These are phyloP conservation scores for Rhexocercosporidium sp. DNA, from an alignment of 2,329 filamentous ascomycete genomes.

Conservation along the genomic window DNA sequence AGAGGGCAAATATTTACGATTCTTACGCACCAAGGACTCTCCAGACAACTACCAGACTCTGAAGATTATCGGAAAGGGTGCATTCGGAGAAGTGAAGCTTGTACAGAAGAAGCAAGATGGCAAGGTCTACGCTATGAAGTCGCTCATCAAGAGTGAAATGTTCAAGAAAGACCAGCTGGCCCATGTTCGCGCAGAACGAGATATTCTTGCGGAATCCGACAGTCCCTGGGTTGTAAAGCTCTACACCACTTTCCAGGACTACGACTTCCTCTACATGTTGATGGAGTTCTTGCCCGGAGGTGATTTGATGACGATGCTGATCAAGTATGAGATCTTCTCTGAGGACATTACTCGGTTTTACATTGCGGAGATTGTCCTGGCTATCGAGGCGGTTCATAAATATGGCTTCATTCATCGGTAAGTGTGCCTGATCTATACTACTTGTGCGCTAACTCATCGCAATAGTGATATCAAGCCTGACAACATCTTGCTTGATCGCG, in stretches of 20 bases:
- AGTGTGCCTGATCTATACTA: slow-evolving; percentile 45
- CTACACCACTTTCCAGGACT: slow-evolving; percentile 96
- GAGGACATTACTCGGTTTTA: slow-evolving; percentile 99
- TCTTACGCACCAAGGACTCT: slow-evolving; percentile 90
- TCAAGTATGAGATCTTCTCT: slow-evolving; percentile 99
- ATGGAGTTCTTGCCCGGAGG: slow-evolving; percentile 99
- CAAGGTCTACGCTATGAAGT: slow-evolving; percentile 98
- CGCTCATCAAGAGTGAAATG: slow-evolving; percentile 98
- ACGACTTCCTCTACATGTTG: slow-evolving; percentile 95
- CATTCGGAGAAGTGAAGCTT: slow-evolving; percentile 96
- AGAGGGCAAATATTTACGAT: slow-evolving; percentile 91
- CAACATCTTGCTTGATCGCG: slow-evolving; percentile 94
- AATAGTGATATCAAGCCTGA: slow-evolving; percentile 96
- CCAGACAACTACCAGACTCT: slow-evolving; percentile 94
- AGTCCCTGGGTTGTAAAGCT: slow-evolving; percentile 99
- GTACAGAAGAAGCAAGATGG: slow-evolving; percentile 96
- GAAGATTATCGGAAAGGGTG: slow-evolving; percentile 98
- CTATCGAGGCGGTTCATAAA: slow-evolving; percentile 98
- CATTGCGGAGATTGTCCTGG: slow-evolving; percentile 96
- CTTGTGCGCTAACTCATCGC: slow-evolving; percentile 18
- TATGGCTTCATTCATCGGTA: slow-evolving; percentile 98
- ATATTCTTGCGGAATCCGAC: slow-evolving; percentile 98
- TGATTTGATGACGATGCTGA: slow-evolving; percentile 99
- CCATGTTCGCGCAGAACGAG: slow-evolving; percentile 95
- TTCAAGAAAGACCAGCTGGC: slow-evolving; percentile 99